phyloP scores from a whole-genome alignment of 2,329 filamentous ascomycete genomes.

The Aspergillus arachidicola region DNA sequence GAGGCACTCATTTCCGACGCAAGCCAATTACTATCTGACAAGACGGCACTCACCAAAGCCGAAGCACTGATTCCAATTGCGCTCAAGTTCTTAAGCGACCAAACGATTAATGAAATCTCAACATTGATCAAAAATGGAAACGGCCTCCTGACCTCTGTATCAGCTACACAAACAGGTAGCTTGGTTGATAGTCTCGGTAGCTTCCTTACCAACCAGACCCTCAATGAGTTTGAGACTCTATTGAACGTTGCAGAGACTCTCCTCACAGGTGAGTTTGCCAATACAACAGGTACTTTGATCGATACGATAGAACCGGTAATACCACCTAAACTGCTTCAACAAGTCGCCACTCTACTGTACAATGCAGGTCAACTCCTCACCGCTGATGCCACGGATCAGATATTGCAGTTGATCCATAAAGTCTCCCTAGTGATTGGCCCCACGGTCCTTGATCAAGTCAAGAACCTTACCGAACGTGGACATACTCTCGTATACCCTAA shows the following conservation, averaged over 20 bases:
- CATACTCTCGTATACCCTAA: not conserved
- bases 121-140: not conserved
- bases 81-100: not conserved
- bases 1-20: not conserved
- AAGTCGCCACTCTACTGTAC: not conserved
- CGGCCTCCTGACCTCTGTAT: not conserved
- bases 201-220: not conserved
- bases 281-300: not conserved
- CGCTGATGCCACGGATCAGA: not conserved
- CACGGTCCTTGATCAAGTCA: not conserved
- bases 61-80: not conserved
- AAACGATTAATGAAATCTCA: not conserved
- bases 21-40: not conserved
- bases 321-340: not conserved
- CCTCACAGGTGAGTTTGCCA: not conserved
- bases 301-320: not conserved
- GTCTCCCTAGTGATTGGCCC: not conserved
- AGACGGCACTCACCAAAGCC: not conserved
- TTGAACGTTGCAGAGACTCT: not conserved
- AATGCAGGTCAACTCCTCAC: not conserved
- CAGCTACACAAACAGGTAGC: accelerated
- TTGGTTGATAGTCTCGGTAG: not conserved
- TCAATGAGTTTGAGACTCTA: accelerated
- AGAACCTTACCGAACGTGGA: not conserved
- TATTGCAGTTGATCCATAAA: not conserved